Base-by-base conservation (phyloP, 192 early-diverging fungal genomes). In the Endogone sp. region DNA sequence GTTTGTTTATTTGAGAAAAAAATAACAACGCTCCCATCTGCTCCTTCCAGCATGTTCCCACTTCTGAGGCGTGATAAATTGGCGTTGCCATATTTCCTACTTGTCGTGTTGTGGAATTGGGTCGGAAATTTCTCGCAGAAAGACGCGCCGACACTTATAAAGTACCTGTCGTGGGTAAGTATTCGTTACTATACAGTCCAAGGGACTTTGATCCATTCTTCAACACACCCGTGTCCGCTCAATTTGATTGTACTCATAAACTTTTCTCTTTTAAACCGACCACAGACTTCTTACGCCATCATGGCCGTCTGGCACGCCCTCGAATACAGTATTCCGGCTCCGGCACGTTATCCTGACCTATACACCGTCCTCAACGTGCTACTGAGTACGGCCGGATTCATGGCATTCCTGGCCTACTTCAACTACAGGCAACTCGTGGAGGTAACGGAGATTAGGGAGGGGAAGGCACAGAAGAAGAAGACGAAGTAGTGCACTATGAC, bases 361-460 rank as follows among this genome's bases (percentile, higher is more conserved):
- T 96, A 88, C 64, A 78, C 88, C 2, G 92, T 98, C 9, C 57
- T 88, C 8, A 98, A 97, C 75, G 88, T 89, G 13, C 60, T 90
- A 2, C 77, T 90, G 65, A 86, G 88, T 55, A 85, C 88, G 29
- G 84, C 75, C 24, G 76, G 87, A 32, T 97, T 96, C 84, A 66
- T 73, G 20, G 32, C 88, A 4, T 82, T 89, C 56, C 84, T 89
- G 58, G 56, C 78, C 0, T 93, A 94, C 69, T 93, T 93, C 68
- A 90, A 91, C 70, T 93, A 90, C 76, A 81, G 88, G 25, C 83
- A 85, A 57, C 79, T 84, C 26, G 82, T 66, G 0, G 24, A 73
- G 44, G 58, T 72, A 37, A 67, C 72, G 31, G 66, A 67, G 13
- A 21, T 55, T 3, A 10, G 21, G 29, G 65, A 67, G 31, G 54